A percentile compares a stretch with the other conserved stretches of the same genome.
Conservation (phyloP, 2,329 filamentous ascomycete species). For the Diaporthe sp. region DNA sequence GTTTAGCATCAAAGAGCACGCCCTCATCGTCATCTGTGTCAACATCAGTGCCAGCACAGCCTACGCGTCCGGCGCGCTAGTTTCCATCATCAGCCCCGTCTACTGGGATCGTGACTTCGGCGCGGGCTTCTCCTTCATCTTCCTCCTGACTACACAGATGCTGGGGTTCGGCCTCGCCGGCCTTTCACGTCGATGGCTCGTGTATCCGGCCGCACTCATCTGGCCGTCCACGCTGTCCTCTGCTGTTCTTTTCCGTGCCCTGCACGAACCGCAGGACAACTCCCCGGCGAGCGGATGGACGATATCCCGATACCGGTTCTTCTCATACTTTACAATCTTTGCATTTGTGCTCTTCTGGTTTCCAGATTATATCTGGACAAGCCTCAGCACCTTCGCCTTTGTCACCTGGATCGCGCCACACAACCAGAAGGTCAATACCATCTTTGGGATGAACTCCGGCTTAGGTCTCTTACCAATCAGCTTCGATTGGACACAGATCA, state of each 20-base stretch:
- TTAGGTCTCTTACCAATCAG: constrained; percentile 49
- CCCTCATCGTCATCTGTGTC: constrained; percentile 51
- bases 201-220: constrained; percentile 53
- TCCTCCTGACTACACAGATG: constrained; percentile 51
- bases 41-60: constrained; percentile 49
- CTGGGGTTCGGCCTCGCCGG: constrained; percentile 53
- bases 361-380: constrained; percentile 45
- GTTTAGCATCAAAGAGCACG: constrained; percentile 55
- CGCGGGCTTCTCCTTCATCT: constrained; percentile 51
- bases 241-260: constrained; percentile 52
- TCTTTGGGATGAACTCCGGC: constrained; percentile 44
- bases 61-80: constrained; percentile 47
- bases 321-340: constrained; percentile 49
- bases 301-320: constrained; percentile 53
- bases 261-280: constrained; percentile 51
- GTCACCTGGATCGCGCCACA: constrained; percentile 44
- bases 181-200: constrained; percentile 51
- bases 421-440: constrained; percentile 45
- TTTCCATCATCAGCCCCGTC: constrained; percentile 52
- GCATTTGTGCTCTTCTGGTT: constrained; percentile 49
- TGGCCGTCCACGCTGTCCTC: constrained; percentile 53
- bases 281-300: constrained; percentile 52
- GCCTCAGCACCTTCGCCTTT: constrained; percentile 46
- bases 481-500: constrained; percentile 53
- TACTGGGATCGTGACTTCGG: constrained; percentile 53